A percentile compares a stretch with the other conserved stretches of the same genome.
These are phyloP conservation scores for Ceratobasidium theobromae DNA, from an alignment of 1,284 basidiomycete species.

Conservation along the genomic window DNA sequence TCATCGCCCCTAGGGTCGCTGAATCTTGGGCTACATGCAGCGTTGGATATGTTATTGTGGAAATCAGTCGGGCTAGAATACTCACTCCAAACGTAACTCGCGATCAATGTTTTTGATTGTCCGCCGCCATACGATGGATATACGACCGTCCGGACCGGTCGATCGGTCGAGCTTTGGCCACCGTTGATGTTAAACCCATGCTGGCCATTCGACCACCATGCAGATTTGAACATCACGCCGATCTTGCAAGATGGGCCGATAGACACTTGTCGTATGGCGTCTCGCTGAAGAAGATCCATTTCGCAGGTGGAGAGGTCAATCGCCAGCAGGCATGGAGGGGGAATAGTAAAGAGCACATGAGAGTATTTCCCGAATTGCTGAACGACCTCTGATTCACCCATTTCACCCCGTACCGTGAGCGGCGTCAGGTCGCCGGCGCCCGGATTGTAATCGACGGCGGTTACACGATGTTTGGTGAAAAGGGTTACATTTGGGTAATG, in stretches of 20 bases:
- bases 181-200: constrained; percentile 11
- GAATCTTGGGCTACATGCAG: no score
- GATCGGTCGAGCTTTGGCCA: constrained; percentile 40
- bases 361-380: constrained; percentile 34
- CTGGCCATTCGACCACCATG: constrained; percentile 45
- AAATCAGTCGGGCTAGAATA: no score
- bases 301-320: constrained; percentile 39
- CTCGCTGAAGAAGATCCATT: constrained; percentile 38
- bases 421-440: background rate
- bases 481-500: no score
- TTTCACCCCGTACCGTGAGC: background rate
- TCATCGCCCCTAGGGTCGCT: no score
- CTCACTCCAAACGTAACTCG: constrained; percentile 11
- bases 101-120: background rate
- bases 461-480: no score
- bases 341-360: constrained; percentile 43
- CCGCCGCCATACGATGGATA: background rate
- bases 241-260: constrained; percentile 43
- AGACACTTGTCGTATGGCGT: constrained; percentile 40
- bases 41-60: no score
- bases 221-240: constrained; percentile 44
- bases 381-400: constrained; percentile 34
- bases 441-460: constrained; percentile 35
- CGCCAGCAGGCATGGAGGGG: constrained; percentile 40
- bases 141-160: constrained; percentile 23